Evolutionary conservation across 1,284 basidiomycete genomes (phyloP), one percentile per base, ranked within the genome.

Genomic region (Marasmius oreades): DNA sequence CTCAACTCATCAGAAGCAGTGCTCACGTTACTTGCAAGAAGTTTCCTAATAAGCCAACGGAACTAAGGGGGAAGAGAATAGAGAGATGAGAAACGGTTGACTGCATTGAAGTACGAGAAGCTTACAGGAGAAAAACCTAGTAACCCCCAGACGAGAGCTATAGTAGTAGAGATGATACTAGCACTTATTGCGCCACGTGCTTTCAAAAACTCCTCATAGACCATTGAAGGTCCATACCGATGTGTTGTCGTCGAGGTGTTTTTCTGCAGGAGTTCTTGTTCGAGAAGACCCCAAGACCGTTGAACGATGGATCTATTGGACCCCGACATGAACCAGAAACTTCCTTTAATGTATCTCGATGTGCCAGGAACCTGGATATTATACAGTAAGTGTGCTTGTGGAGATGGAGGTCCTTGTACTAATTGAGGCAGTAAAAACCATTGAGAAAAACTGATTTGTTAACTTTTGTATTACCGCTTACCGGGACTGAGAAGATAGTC

Each of bases 201-300:
- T 1, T 71, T 72, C 59, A 82, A 24, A 55, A 89, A 90, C 70
- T 95, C 93, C 51, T 84, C 80, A 67, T 95, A 95, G 31, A 73
- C 73, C 73, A 94, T 92, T 2, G 78, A 64, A 1, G 81, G 72
- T 5, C 88, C 90, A 63, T 93, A 91, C 18, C 74, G 62, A 1
- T 61, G 55, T 59, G 62, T 12, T 53, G 47, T 14, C 23, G 26
- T 54, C 37, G 43, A 39, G 14, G 44, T 54, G 42, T 44, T 34
- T 23, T 48, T 20, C 12, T 62, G 20, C 57, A 62, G 55, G 56
- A 55, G 64, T 74, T 72, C 65, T 22, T 69, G 48, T 58, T 88
- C 79, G 51, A 85, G 77, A 28, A 95, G 75, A 11, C 86, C 91
- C 76, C 86, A 91, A 22, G 91, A 86, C 55, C 93, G 84, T 61